Percentiles rank a stretch among this genome's conserved stretches.
Conservation (phyloP, 768 basidiomycete species). For the Gymnopilus junonius region DNA sequence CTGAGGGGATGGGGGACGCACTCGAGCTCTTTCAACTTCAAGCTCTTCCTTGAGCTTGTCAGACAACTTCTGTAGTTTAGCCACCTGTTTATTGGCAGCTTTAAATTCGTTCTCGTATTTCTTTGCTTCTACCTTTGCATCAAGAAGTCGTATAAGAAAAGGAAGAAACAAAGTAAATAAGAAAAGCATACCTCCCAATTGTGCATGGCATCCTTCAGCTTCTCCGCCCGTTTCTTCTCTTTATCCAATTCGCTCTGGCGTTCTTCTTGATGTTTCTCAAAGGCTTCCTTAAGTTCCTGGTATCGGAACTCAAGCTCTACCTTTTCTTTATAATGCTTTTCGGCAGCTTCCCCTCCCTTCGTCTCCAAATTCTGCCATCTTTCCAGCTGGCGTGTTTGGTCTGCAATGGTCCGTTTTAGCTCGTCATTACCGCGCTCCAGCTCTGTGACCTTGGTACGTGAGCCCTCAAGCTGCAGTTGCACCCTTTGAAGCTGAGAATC, state of each 20-base stretch:
- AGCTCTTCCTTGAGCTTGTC: conserved; percentile 50
- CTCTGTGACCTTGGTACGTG: conserved; percentile 54
- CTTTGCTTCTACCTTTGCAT: conserved; percentile 42
- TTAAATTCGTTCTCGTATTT: conserved; percentile 40
- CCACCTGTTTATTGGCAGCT: conserved; percentile 36
- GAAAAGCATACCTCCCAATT: conserved; percentile 49
- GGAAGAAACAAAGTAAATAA: neutral
- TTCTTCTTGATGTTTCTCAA: conserved; percentile 45
- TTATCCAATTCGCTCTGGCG: conserved; percentile 38
- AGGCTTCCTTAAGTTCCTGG: conserved; percentile 45
- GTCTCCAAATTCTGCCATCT: conserved; percentile 73
- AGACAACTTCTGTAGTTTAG: conserved; percentile 45
- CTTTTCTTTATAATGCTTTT: conserved; percentile 55
- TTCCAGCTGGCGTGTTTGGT: conserved; percentile 65
- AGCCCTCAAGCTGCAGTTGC: conserved; percentile 60
- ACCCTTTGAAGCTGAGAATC: conserved; percentile 60
- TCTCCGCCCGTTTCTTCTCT: conserved; percentile 18
- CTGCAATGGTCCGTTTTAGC: conserved; percentile 54
- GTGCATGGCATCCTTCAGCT: conserved; percentile 42
- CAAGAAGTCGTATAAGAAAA: neutral
- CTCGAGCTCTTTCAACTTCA: conserved; percentile 40
- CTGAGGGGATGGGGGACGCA: conserved; percentile 30
- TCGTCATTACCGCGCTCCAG: conserved; percentile 63
- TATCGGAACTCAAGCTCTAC: conserved; percentile 61
- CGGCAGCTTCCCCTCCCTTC: conserved; percentile 63